These are phyloP conservation scores for Suillus discolor DNA, from an alignment of 768 basidiomycete genomes.

Conservation along the genomic window DNA sequence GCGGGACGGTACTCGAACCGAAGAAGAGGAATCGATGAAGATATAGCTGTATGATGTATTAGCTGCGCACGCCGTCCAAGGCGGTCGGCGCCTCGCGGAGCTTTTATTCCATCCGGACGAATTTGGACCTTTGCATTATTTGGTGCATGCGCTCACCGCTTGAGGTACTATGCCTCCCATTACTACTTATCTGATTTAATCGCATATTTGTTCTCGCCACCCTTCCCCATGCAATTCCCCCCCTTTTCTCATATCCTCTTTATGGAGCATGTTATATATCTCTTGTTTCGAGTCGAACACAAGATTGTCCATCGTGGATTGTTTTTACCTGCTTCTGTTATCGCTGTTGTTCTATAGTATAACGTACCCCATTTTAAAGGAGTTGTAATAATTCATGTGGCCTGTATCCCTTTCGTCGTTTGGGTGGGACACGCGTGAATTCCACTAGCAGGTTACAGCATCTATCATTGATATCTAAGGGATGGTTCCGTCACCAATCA, in stretches of 20 bases:
- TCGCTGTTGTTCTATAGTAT: conserved; percentile 23
- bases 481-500: conserved; percentile 58
- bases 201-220: conserved; percentile 11
- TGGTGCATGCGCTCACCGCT: conserved; percentile 6
- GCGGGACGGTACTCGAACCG: conserved; percentile 72
- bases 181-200: conserved; percentile 6
- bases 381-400: conserved; percentile 24
- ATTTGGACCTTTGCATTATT: conserved; percentile 23
- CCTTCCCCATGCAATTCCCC: conserved; percentile 12
- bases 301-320: not conserved
- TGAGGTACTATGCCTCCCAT: conserved; percentile 8
- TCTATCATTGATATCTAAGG: conserved; percentile 1
- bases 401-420: conserved; percentile 2
- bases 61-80: not conserved
- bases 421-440: not conserved
- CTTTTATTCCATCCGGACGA: conserved; percentile 18
- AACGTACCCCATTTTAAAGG: conserved; percentile 26
- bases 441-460: conserved; percentile 1
- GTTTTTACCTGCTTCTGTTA: conserved; percentile 9
- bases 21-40: conserved; percentile 46
- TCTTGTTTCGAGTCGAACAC: conserved; percentile 5
- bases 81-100: not conserved
- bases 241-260: conserved; percentile 3
- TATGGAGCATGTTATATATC: conserved; percentile 6
- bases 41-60: conserved; percentile 31